Evolutionary conservation across 306 rosid species (phyloP).

Genomic region (Gleditsia sinensis): DNA sequence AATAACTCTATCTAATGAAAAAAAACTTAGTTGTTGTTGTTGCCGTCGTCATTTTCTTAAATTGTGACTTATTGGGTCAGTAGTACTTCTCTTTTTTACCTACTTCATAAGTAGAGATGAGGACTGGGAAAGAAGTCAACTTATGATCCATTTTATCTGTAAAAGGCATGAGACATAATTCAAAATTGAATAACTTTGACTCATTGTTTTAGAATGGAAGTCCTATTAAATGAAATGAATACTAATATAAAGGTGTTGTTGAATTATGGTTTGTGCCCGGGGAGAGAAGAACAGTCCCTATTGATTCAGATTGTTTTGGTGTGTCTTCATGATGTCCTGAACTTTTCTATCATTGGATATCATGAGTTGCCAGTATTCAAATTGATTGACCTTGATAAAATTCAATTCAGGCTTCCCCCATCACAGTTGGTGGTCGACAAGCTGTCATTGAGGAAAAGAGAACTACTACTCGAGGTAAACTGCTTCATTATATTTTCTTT

Average conservation of each 20-base stretch:
- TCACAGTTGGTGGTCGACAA: slow-evolving; percentile 69
- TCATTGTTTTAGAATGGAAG: background rate
- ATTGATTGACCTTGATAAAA: slow-evolving; percentile 29
- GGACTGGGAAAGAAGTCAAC: background rate
- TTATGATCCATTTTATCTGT: background rate
- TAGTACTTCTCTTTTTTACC: no score
- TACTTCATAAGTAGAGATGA: no score
- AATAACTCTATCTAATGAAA: no score
- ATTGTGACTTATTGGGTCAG: no score
- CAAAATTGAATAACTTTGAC: background rate
- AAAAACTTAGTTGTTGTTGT: no score
- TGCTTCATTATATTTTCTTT: slow-evolving; percentile 10
- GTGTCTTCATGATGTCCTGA: background rate
- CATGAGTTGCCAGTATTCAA: background rate
- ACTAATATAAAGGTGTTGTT: background rate
- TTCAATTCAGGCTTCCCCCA: slow-evolving; percentile 72
- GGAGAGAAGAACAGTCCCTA: slow-evolving; percentile 5
- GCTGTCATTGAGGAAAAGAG: slow-evolving; percentile 92
- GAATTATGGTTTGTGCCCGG: slow-evolving; percentile 6
- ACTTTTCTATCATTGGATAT: background rate
- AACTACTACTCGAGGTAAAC: slow-evolving; percentile 89
- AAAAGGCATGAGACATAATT: background rate
- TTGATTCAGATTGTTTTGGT: slow-evolving; percentile 15
- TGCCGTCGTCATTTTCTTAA: no score
- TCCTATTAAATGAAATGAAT: background rate